Percentiles rank a stretch among this genome's conserved stretches.
phyloP scores from a whole-genome alignment of 2,329 filamentous ascomycete species.

The Cladobotryum protrusum region DNA sequence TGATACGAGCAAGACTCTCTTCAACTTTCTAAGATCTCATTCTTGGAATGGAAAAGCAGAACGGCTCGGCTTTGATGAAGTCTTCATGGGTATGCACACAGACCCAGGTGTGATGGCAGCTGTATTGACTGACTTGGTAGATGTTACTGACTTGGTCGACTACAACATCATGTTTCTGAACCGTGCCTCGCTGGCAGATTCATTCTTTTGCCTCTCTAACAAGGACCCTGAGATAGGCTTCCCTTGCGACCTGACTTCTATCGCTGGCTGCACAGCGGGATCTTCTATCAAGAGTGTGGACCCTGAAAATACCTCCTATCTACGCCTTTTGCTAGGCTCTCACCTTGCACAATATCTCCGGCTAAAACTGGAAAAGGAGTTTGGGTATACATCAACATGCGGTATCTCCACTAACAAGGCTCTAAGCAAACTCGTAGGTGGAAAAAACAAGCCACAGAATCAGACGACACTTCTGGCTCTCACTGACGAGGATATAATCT shows the following conservation, averaged over 20 bases:
- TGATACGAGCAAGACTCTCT: conserved; percentile 76
- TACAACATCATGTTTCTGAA: conserved; percentile 75
- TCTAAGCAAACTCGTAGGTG: conserved; percentile 78
- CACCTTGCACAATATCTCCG: conserved; percentile 75
- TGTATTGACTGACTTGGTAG: conserved; percentile 28
- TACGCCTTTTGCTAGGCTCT: conserved; percentile 69
- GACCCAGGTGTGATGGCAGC: neutral
- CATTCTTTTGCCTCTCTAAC: conserved; percentile 73
- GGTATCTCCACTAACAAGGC: conserved; percentile 85
- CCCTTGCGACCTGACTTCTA: conserved; percentile 60
- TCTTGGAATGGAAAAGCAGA: conserved; percentile 77
- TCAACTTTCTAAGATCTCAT: conserved; percentile 62
- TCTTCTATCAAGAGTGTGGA: conserved; percentile 16
- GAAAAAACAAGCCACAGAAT: conserved; percentile 75
- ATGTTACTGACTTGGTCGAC: conserved; percentile 79
- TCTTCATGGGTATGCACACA: conserved; percentile 44
- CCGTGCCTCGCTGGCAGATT: conserved; percentile 52
- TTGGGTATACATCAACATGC: conserved; percentile 80
- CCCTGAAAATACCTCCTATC: conserved; percentile 35
- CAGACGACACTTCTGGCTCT: conserved; percentile 79
- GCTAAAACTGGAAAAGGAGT: conserved; percentile 62
- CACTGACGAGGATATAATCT: conserved; percentile 46
- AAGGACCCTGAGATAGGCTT: conserved; percentile 77
- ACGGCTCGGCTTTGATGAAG: conserved; percentile 84
- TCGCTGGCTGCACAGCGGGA: conserved; percentile 55